Conservation (phyloP, 192 early-diverging fungal species). For the Podila verticillata region DNA sequence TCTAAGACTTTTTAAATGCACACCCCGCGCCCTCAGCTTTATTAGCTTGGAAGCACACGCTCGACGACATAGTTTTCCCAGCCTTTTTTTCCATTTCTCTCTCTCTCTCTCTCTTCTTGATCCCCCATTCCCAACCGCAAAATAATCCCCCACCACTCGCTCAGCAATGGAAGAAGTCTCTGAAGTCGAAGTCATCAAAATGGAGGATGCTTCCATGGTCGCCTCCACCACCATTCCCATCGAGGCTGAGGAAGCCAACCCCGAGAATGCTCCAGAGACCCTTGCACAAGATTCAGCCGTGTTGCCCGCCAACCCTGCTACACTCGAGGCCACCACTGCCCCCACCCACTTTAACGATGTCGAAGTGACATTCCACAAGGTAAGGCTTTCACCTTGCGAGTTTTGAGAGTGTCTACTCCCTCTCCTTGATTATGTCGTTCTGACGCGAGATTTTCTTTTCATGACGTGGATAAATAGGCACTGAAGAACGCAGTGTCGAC, state of each 20-base stretch:
- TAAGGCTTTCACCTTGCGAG: not conserved
- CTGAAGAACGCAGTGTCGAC: slow-evolving; percentile 66
- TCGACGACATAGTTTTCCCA: not conserved
- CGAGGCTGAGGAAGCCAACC: slow-evolving; percentile 2
- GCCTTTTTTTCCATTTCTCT: not conserved
- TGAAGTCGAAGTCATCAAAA: slow-evolving; percentile 42
- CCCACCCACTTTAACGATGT: slow-evolving; percentile 29
- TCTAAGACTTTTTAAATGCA: too few species aligned
- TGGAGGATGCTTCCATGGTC: slow-evolving; percentile 32
- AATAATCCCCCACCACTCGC: not conserved
- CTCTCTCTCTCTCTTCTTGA: not conserved
- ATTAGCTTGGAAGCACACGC: not conserved
- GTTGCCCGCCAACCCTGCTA: slow-evolving; percentile 8
- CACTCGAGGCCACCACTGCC: slow-evolving; percentile 6
- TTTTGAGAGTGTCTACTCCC: not conserved
- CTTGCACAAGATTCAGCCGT: slow-evolving; percentile 9
- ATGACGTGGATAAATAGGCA: slow-evolving; percentile 48
- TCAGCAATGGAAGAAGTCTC: slow-evolving; percentile 39
- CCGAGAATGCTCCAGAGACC: not conserved
- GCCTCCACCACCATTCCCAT: slow-evolving; percentile 17
- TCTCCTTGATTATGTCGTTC: not conserved
- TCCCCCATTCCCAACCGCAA: not conserved
- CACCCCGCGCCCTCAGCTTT: not conserved
- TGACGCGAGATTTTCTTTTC: not conserved
- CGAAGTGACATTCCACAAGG: slow-evolving; percentile 47